Base-by-base conservation (phyloP, 495 filamentous ascomycete genomes). In the Penicillium bialowiezense region DNA sequence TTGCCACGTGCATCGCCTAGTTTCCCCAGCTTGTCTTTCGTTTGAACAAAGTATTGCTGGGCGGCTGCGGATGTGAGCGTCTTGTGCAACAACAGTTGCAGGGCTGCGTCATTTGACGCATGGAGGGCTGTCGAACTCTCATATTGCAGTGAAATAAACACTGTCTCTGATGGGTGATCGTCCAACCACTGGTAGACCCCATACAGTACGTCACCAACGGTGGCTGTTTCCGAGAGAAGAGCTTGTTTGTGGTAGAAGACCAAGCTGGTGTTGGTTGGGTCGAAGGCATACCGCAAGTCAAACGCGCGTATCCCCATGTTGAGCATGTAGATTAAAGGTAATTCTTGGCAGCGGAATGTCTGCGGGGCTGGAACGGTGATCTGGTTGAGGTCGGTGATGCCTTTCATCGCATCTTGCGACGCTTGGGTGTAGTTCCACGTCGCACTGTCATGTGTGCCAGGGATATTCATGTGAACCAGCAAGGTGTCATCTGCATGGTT, bases 381-480 rank as follows among this genome's bases (percentile, higher is more conserved):
- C 15, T 66, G 65, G 33, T 71, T 69, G 38, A 71, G 60, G 9
- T 60, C 55, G 20, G 69, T 71, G n/a, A 76, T 63, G 6, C 60
- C 54, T 0, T 44, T 24, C 3, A 79, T 56, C 2, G 61, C 39
- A 41, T 72, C 60, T 44, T 75, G 70, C 3, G 73, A 76, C 1
- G 65, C 64, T 24, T 62, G 64, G 9, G 58, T 69, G 45, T 79
- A 82, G 56, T 80, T 80, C 77, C 78, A 80, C 4, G 76, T 80
- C 15, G 73, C 71, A 9, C 72, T 65, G 52, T 82, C 78, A 58
- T 82, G 78, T 5, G 71, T 70, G 1, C 78, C 77, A 17, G 78
- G 78, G 33, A 80, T 74, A 51, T 75, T 79, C 50, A 78, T 72
- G 31, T 71, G 70, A 19, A 76, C 62, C 5, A 80, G 49, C 3